Base-by-base conservation (phyloP, 768 basidiomycete genomes). In the Collybiopsis luxurians region DNA sequence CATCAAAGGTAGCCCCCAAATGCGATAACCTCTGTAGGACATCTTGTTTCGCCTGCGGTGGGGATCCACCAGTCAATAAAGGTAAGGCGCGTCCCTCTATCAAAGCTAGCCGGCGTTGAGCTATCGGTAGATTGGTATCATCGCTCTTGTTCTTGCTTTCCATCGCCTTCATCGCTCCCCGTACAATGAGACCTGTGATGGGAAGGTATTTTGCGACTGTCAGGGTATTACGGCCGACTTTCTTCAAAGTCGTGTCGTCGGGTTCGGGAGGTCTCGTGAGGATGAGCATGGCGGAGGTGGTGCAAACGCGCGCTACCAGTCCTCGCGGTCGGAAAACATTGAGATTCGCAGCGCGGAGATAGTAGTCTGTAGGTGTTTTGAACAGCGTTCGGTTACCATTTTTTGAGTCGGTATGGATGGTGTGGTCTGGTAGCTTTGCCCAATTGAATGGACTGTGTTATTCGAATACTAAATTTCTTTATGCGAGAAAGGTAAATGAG, bases 331-430 rank as follows among this genome's bases (percentile, higher is more conserved):
- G 53, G 52, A 67, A 67, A 30, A 59, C 57, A 5, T 57, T 60
- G 12, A 59, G 45, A 36, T 67, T 67, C 23, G 66, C 66, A 19
- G 58, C 55, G 31, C 60, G 60, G 23, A 67, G 58, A 47, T 62
- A 67, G 30, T 63, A 60, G 39, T 67, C 66, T 4, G 66, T 65
- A 15, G 66, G 53, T 12, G 62, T 63, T 46, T 66, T 67, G 43
- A 63, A 66, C 26, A 67, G 58, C 31, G 63, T 34, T 24, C 40
- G 61, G 58, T 61, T 65, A 7, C 57, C 64, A 0, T 45, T 54
- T 39, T 61, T n/a, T 0, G 65, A 62, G 24, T 50, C 47, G 11
- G 53, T 50, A 52, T 63, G 60, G 2, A 66, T 55, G 1, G 54
- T 53, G 10, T 39, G 47, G 2, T 58, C 58, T n/a, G 66, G 64